Base-by-base conservation (phyloP, 1,284 basidiomycete genomes). In the Hymenochaete sp. region DNA sequence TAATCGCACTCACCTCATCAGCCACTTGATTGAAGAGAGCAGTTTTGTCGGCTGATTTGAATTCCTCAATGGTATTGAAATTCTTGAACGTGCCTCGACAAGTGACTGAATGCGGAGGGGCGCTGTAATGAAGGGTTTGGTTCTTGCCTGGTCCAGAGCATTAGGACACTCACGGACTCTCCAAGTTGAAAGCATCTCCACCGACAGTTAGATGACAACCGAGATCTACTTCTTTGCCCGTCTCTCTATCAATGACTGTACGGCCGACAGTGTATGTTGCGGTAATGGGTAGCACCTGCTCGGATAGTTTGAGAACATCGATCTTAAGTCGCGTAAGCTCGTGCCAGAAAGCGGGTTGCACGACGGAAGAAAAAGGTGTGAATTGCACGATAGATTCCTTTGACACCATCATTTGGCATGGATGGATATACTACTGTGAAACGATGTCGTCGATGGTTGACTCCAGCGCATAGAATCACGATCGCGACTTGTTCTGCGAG, bases 51-150 rank as follows among this genome's bases (percentile, higher is more conserved):
- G 82, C 81, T 2, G 76, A 74, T 57, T 87, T 93, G 68, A 98
- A 98, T 10, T 96, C 91, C 56, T 98, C 93, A 55, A 98, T 82
- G 1, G 96, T 98, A 60, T 98, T 98, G 67, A 77, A 93, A 61
- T 93, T 93, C 72, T 92, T 93, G 56, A 98, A 73, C 1, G 70
- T 65, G 8, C 95, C 95, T 4, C 50, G 57, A 1, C 75, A 67
- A 0, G 61, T 41, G 13, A 74, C 65, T 2, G 72, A 63, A 48
- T 68, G 57, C 0, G 65, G 53, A 0, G 71, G 64, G 37, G 42
- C 60, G 33, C 21, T 28, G 42, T 39, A 11, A 37, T 33, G 44
- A 59, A 56, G 24, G 55, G 39, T 9, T 36, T 28, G 29, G 41
- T 29, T 11, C 38, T 27, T 26, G 10, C 11, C 24, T 28, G 13